Evolutionary conservation across 2,329 filamentous ascomycete genomes (phyloP).

Genomic region (Diaporthe batatas): DNA sequence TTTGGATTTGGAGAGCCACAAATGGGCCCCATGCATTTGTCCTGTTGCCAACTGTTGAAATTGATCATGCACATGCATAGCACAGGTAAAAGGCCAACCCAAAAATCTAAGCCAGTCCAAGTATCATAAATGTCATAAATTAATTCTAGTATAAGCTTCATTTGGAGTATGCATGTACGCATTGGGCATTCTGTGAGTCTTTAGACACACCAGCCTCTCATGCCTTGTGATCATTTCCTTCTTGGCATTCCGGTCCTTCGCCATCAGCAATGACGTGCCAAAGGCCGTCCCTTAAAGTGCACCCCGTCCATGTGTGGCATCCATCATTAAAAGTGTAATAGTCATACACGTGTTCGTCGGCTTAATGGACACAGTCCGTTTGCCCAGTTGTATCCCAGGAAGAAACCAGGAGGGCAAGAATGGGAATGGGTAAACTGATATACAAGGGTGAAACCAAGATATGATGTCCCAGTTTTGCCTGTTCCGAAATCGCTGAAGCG

Average conservation of each 20-base stretch:
- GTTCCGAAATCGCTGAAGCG: constrained; percentile 1
- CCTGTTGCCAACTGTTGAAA: background rate
- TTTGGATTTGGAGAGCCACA: background rate
- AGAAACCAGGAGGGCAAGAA: constrained; percentile 19
- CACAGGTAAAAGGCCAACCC: background rate
- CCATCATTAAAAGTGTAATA: constrained; percentile 33
- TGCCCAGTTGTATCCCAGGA: constrained; percentile 11
- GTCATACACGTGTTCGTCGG: constrained; percentile 22
- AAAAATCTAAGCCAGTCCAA: background rate
- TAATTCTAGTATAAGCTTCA: constrained; percentile 17
- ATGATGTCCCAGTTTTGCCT: background rate
- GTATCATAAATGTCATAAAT: constrained; percentile 32
- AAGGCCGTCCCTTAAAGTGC: constrained; percentile 17
- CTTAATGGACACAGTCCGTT: constrained; percentile 16
- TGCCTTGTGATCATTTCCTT: constrained; percentile 1
- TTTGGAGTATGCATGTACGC: background rate
- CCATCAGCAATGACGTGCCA: background rate
- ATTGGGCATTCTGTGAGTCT: constrained; percentile 4
- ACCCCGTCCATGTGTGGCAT: constrained; percentile 13
- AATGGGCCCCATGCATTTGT: background rate
- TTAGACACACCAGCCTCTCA: background rate
- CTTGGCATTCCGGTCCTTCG: background rate
- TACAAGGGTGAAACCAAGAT: constrained; percentile 12
- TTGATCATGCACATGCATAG: too few species aligned
- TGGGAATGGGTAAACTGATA: constrained; percentile 11